Base-by-base conservation (phyloP, 805 yeast species). In the Wickerhamiella parazyma region DNA sequence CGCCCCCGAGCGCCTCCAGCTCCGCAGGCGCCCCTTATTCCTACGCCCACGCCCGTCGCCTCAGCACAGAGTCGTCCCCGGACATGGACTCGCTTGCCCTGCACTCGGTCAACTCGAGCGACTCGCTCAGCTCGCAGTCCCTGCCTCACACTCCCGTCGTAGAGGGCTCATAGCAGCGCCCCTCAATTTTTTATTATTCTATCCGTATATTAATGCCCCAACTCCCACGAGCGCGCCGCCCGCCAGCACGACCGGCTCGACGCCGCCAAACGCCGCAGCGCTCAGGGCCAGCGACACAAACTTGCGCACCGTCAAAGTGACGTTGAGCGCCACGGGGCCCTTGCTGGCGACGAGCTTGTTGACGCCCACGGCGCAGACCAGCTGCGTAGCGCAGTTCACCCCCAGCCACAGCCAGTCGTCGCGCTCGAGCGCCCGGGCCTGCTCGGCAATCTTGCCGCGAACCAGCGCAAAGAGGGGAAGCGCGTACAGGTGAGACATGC, bases 311-410 rank as follows among this genome's bases (percentile, higher is more conserved):
- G 77, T 64, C 20, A 80, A 62, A 0, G 76, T 71, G 10, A 81
- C 71, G 0, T 77, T 69, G 2, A 80, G 71, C 0, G 83, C 76
- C 35, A 81, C 56, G 0, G 87, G 79, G 1, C 78, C 68, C 6
- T 57, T 57, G 16, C 79, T 73, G n/a, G 28, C 24, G 0, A 78
- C 75, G 19, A 81, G 61, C 52, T 65, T 65, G 53, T 76, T 78
- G 10, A 80, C 89, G 4, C 89, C 86, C 10, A 72, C 60, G 1
- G 78, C 73, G 54, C 93, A 81, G 3, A 75, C 41, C 49, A 70
- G 66, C 57, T 78, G 84, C 0, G 82, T 73, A 1, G 66, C 12
- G 14, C 68, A 67, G 52, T 76, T 78, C 11, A 65, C 49, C 3
- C 60, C 10, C 16, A 75, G 51, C 50, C 60, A 58, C 6, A 55